Evolutionary conservation across 208 protist species (phyloP).

Genomic region (Trypanosoma lewisi): DNA sequence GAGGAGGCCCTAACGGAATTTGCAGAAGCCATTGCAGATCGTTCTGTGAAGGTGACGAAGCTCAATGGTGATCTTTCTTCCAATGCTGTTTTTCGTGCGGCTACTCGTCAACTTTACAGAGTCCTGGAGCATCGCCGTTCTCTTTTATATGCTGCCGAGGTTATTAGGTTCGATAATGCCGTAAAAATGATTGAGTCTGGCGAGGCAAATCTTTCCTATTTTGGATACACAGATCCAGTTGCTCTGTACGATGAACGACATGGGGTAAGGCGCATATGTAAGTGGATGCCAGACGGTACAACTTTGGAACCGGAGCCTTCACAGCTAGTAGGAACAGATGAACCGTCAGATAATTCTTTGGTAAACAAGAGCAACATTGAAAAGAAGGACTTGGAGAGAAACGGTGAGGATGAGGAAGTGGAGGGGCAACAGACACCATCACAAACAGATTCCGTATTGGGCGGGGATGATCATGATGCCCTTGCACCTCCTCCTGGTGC

Average conservation of each 20-base stretch:
- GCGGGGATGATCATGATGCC: slow-evolving; percentile 31
- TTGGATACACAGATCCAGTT: slow-evolving; percentile 65
- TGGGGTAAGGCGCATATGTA: slow-evolving; percentile 40
- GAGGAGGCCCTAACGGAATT: slow-evolving; percentile 76
- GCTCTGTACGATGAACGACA: slow-evolving; percentile 43
- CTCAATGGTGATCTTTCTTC: slow-evolving; percentile 57
- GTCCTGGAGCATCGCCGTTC: slow-evolving; percentile 73
- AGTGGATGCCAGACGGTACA: slow-evolving; percentile 48
- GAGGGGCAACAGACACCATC: background rate
- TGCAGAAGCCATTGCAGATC: slow-evolving; percentile 52
- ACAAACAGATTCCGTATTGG: background rate
- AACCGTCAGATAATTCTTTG: no score
- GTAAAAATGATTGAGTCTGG: slow-evolving; percentile 42
- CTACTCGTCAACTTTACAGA: slow-evolving; percentile 37
- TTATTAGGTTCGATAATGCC: slow-evolving; percentile 62
- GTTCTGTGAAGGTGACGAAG: slow-evolving; percentile 46
- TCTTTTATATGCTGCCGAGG: slow-evolving; percentile 68
- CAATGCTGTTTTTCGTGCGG: slow-evolving; percentile 54
- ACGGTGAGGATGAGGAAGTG: background rate
- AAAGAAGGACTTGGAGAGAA: background rate
- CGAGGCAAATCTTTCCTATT: slow-evolving; percentile 50
- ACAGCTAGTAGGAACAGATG: background rate
- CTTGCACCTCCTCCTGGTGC: no score
- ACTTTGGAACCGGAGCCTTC: slow-evolving; percentile 11
- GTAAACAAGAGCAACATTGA: no score